Evolutionary conservation across 441 rosid species (phyloP).

Genomic region (Corymbia citriodora): DNA sequence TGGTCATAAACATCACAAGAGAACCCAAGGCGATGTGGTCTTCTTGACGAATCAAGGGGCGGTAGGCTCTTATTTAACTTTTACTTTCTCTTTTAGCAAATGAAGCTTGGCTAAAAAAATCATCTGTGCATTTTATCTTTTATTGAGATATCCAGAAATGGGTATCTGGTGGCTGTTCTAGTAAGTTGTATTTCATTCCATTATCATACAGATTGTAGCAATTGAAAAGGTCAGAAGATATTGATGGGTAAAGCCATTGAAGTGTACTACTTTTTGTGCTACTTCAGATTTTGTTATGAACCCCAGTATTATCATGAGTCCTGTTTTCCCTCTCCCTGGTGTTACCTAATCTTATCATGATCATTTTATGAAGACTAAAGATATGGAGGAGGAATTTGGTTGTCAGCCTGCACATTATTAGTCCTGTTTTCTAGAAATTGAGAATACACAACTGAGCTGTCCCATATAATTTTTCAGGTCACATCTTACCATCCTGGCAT

Average conservation of each 20-base stretch:
- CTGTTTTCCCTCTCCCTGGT: neutral
- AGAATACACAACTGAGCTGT: neutral
- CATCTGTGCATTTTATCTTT: neutral
- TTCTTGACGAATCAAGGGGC: slow-evolving; percentile 96
- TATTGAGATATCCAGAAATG: neutral
- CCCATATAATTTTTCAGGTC: slow-evolving; percentile 44
- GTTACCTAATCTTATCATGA: neutral
- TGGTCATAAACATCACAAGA: slow-evolving; percentile 78
- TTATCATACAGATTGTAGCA: neutral
- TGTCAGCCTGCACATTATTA: neutral
- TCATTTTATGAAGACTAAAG: neutral
- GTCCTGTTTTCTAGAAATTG: neutral
- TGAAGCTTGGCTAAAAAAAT: neutral
- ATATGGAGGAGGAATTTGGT: neutral
- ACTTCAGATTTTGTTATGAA: neutral
- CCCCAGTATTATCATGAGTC: neutral
- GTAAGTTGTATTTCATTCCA: neutral
- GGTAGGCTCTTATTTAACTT: slow-evolving; percentile 37
- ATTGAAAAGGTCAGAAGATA: neutral
- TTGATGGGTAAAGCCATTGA: neutral
- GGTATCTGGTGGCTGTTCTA: neutral
- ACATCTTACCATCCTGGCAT: slow-evolving; percentile 82
- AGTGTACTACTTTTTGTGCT: neutral
- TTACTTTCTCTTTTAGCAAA: neutral
- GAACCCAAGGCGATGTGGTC: slow-evolving; percentile 93